phyloP scores from a whole-genome alignment of 805 yeast genomes.

The Komagataella kurtzmanii region DNA sequence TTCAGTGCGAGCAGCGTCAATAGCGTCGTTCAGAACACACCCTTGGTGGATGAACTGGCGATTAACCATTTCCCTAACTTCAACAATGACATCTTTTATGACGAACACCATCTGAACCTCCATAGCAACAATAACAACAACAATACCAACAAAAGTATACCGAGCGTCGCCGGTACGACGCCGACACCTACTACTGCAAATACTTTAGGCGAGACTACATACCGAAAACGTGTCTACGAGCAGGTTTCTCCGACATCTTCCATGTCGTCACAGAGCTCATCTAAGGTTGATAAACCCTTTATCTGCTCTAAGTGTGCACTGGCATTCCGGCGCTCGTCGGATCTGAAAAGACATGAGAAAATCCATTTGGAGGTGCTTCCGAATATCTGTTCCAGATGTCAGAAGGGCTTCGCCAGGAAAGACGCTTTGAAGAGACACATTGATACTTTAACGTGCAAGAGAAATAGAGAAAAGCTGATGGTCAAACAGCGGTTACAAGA shows the following conservation, averaged over 20 bases:
- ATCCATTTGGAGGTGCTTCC: constrained; percentile 64
- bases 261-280: not conserved
- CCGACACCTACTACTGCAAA: not conserved
- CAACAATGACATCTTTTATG: not conserved
- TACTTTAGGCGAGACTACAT: not conserved
- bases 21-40: not conserved
- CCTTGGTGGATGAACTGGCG: not conserved
- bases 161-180: not conserved
- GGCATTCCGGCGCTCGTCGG: constrained; percentile 55
- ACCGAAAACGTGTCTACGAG: not conserved
- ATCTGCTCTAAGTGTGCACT: constrained; percentile 48
- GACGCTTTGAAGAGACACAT: constrained; percentile 71
- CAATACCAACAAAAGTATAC: not conserved
- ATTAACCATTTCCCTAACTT: constrained; percentile 1
- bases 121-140: not conserved
- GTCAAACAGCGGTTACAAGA: constrained; percentile 5
- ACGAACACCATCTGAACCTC: not conserved
- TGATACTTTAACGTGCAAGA: constrained; percentile 60
- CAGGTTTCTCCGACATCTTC: not conserved
- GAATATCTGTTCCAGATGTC: constrained; percentile 62
- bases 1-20: not conserved
- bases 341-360: constrained; percentile 62
- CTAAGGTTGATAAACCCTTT: constrained; percentile 15
- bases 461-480: constrained; percentile 47
- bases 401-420: constrained; percentile 73